Evolutionary conservation across 2,329 filamentous ascomycete genomes (phyloP).

Genomic region (Byssothecium circinans): DNA sequence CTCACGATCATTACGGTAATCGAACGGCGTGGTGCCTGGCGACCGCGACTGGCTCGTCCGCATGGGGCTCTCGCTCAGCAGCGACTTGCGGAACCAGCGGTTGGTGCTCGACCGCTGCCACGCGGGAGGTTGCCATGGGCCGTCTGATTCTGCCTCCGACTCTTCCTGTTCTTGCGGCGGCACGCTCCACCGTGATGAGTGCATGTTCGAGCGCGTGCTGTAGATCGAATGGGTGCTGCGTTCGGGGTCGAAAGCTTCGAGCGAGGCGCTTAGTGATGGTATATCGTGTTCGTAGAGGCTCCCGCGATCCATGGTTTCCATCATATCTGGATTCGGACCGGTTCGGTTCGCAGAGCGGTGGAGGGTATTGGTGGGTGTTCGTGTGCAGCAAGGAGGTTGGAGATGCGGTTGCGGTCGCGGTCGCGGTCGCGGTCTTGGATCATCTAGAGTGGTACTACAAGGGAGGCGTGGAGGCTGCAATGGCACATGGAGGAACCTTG

Average conservation of each 20-base stretch:
- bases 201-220: constrained; percentile 64
- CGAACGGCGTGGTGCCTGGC: constrained; percentile 54
- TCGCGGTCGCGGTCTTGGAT: too few species aligned
- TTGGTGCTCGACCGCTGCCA: constrained; percentile 61
- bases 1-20: constrained; percentile 57
- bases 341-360: constrained; percentile 4
- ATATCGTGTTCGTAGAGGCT: constrained; percentile 43
- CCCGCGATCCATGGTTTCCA: constrained; percentile 35
- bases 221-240: constrained; percentile 39
- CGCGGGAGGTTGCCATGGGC: constrained; percentile 66
- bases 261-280: constrained; percentile 42
- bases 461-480: constrained; percentile 23
- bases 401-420: too few species aligned
- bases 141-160: constrained; percentile 50
- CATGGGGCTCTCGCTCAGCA: constrained; percentile 42
- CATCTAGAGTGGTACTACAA: constrained; percentile 25
- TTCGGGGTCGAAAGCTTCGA: constrained; percentile 44
- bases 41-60: constrained; percentile 53
- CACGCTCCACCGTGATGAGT: constrained; percentile 50
- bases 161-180: constrained; percentile 43
- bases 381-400: constrained; percentile 22
- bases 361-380: constrained; percentile 7
- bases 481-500: constrained; percentile 39
- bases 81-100: constrained; percentile 52
- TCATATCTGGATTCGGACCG: constrained; percentile 15